Conservation (phyloP, 139 green algal genomes). For the Chlamydomonas sp. region DNA sequence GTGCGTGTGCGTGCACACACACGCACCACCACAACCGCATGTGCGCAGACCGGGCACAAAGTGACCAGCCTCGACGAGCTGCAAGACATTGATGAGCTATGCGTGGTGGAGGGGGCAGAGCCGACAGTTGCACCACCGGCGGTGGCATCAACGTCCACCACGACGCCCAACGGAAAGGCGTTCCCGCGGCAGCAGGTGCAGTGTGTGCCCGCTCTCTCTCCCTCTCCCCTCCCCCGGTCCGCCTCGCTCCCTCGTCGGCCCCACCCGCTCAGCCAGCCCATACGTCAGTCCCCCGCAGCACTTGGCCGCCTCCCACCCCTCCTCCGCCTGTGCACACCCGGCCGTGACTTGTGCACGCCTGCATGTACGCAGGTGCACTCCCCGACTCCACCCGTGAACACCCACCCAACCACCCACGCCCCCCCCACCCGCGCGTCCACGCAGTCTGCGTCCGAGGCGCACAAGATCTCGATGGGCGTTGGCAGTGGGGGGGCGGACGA, state of each 20-base stretch:
- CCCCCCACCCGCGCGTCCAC: constrained; percentile 4
- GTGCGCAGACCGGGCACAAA: constrained; percentile 56
- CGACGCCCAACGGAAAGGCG: constrained; percentile 3
- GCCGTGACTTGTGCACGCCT: too few relatives aligned
- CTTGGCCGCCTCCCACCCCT: too few relatives aligned
- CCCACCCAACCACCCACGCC: background rate
- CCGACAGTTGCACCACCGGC: too few relatives aligned
- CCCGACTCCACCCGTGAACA: background rate
- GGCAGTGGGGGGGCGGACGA: constrained; percentile 21
- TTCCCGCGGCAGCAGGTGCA: background rate
- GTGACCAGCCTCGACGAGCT: constrained; percentile 65
- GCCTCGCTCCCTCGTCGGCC: background rate
- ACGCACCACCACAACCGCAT: background rate
- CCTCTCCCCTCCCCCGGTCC: background rate
- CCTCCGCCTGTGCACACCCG: too few relatives aligned
- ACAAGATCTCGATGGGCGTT: constrained; percentile 9
- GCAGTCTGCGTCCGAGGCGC: background rate
- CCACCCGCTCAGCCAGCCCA: background rate
- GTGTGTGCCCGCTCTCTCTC: background rate
- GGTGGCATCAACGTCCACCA: background rate
- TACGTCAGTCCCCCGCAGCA: too few relatives aligned
- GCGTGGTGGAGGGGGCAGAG: constrained; percentile 57
- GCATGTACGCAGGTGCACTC: background rate
- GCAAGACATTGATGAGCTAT: constrained; percentile 83
- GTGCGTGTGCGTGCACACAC: background rate